Evolutionary conservation across 331 rosid genomes (phyloP).

Genomic region (Saraca asoca): DNA sequence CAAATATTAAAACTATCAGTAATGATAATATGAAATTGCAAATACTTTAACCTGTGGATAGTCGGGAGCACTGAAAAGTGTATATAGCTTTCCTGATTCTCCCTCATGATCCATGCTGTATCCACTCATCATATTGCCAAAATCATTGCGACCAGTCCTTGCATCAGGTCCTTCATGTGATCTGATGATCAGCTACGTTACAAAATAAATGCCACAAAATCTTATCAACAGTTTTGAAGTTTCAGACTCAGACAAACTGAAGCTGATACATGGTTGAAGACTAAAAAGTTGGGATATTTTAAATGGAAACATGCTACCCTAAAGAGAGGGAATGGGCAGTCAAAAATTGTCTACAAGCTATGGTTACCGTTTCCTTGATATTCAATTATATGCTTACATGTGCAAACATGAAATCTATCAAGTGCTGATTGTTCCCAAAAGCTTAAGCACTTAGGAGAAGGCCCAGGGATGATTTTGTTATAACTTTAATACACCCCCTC

Average conservation of each 20-base stretch:
- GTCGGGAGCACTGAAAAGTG: conserved; percentile 86
- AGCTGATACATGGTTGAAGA: conserved; percentile 16
- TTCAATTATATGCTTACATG: neutral
- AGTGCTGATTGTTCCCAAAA: too few species aligned
- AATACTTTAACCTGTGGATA: conserved; percentile 83
- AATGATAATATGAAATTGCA: conserved; percentile 24
- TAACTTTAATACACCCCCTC: too few species aligned
- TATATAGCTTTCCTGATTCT: conserved; percentile 75
- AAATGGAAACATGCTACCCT: neutral
- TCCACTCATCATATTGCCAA: conserved; percentile 77
- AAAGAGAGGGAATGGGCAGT: neutral
- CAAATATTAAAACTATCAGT: conserved; percentile 24
- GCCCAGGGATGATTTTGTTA: too few species aligned
- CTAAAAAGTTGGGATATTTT: conserved; percentile 1
- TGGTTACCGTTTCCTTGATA: neutral
- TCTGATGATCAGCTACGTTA: conserved; percentile 80
- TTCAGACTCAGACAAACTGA: neutral
- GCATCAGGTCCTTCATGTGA: conserved; percentile 94
- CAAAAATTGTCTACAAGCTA: conserved; percentile 14
- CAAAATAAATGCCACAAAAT: conserved; percentile 22
- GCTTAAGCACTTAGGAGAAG: too few species aligned
- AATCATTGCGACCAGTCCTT: conserved; percentile 67
- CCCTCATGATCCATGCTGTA: conserved; percentile 82
- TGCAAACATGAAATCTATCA: conserved; percentile 26
- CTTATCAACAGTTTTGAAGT: conserved; percentile 25